These are phyloP conservation scores for Tripterygium wilfordii DNA, from an alignment of 177 flowering plant species.

Conservation along the genomic window DNA sequence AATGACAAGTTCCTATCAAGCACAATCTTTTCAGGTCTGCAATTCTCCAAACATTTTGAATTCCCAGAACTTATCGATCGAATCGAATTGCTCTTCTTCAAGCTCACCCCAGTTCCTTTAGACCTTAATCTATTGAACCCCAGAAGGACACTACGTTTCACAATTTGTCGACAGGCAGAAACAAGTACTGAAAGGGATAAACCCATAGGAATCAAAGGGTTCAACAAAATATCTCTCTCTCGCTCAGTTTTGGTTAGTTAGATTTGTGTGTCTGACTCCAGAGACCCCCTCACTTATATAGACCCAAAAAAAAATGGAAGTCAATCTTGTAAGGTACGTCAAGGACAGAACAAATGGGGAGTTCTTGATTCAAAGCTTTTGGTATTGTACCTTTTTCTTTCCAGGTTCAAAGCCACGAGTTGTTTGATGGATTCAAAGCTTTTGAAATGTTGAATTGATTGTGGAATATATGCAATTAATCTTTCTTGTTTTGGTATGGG, in stretches of 20 bases:
- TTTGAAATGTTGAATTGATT: constrained; percentile 5
- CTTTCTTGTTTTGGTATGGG: background rate
- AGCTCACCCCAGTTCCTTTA: constrained; percentile 9
- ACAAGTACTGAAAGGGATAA: constrained; percentile 36
- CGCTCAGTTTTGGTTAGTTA: background rate
- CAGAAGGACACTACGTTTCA: constrained; percentile 15
- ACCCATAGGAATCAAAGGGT: constrained; percentile 26
- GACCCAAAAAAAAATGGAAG: background rate
- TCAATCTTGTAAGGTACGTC: background rate
- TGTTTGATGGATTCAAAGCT: constrained; percentile 18
- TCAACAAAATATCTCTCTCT: background rate
- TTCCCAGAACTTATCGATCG: constrained; percentile 16
- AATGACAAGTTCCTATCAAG: constrained; percentile 38
- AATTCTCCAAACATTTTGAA: constrained; percentile 25
- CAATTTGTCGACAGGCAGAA: constrained; percentile 38
- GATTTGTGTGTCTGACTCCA: background rate
- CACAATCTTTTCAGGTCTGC: constrained; percentile 28
- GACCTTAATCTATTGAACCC: constrained; percentile 8
- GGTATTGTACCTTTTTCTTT: too few relatives aligned
- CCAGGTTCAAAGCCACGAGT: constrained; percentile 10
- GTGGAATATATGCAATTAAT: too few relatives aligned
- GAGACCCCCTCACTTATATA: background rate
- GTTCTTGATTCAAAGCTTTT: too few relatives aligned
- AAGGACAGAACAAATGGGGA: too few relatives aligned
- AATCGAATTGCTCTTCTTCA: constrained; percentile 57